These are phyloP conservation scores for Cladosporium phlei DNA, from an alignment of 2,329 filamentous ascomycete genomes.

Conservation along the genomic window DNA sequence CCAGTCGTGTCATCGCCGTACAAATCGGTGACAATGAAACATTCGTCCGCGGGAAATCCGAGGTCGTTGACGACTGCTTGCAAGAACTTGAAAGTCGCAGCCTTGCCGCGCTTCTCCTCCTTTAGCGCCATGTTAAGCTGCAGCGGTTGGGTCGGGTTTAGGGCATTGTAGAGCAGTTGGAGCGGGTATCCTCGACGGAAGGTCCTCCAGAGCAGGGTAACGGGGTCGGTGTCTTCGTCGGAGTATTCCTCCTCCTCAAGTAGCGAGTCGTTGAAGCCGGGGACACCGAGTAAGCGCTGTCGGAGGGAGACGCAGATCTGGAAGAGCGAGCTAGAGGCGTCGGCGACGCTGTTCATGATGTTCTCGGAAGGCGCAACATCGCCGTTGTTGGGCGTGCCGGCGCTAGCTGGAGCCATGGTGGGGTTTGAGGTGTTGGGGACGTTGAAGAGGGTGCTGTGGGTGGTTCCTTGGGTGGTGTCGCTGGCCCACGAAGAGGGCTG, in stretches of 20 bases:
- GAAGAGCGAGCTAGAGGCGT: conserved; percentile 86
- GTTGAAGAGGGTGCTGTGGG: conserved; percentile 42
- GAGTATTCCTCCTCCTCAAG: conserved; percentile 67
- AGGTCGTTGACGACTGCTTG: conserved; percentile 82
- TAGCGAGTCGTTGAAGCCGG: conserved; percentile 72
- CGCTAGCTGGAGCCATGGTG: conserved; percentile 16
- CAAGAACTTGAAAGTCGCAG: conserved; percentile 87
- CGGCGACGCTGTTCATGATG: conserved; percentile 95
- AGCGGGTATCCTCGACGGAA: conserved; percentile 80
- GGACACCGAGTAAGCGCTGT: conserved; percentile 75
- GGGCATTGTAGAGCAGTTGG: conserved; percentile 80
- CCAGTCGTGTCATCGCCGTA: conserved; percentile 93
- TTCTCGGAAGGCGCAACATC: conserved; percentile 76
- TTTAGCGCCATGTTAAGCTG: conserved; percentile 43
- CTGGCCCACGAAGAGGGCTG: conserved; percentile 44
- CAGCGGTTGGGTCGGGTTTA: conserved; percentile 66
- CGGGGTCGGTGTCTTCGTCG: conserved; percentile 67
- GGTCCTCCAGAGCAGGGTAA: conserved; percentile 85
- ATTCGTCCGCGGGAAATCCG: conserved; percentile 71
- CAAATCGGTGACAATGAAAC: conserved; percentile 86
- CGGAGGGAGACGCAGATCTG: conserved; percentile 88
- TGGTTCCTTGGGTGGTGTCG: conserved; percentile 44
- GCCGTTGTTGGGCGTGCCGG: conserved; percentile 41
- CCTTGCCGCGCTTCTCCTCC: conserved; percentile 75
- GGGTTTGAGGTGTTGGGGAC: conserved; percentile 27